A percentile compares a stretch with the other conserved stretches of the same genome.
Conservation (phyloP, 2,329 filamentous ascomycete genomes). For the Lecanoromycetidae sp. region DNA sequence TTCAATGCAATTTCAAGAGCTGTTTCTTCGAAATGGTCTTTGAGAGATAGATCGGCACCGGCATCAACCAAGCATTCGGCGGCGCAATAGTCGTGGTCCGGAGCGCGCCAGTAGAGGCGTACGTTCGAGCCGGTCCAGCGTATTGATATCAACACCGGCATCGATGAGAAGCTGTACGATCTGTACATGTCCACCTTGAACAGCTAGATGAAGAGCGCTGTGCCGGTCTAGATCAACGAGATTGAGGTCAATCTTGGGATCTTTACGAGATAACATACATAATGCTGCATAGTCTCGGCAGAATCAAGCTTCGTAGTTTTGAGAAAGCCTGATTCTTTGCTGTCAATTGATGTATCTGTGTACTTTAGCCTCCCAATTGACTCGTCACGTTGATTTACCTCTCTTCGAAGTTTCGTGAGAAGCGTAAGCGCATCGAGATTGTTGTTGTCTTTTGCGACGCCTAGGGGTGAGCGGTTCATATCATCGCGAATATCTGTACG, state of each 20-base stretch:
- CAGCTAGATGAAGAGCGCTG: constrained; percentile 11
- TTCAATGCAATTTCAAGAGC: background rate
- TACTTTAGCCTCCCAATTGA: constrained; percentile 2
- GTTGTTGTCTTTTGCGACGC: constrained; percentile 11
- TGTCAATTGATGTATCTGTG: background rate
- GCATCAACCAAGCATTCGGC: constrained; percentile 5
- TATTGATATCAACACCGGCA: constrained; percentile 6
- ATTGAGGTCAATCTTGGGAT: constrained; percentile 5
- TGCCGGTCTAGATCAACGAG: constrained; percentile 8
- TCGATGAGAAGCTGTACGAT: constrained; percentile 4
- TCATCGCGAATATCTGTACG: constrained; percentile 11
- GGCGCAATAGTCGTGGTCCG: constrained; percentile 2
- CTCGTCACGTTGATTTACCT: constrained; percentile 3
- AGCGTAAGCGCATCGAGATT: constrained; percentile 11
- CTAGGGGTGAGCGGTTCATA: constrained; percentile 8
- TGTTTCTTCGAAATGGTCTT: constrained; percentile 9
- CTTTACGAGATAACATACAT: constrained; percentile 1
- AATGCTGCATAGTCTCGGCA: constrained; percentile 2
- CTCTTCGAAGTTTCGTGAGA: constrained; percentile 3
- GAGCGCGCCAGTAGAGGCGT: constrained; percentile 4
- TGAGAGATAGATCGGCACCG: background rate
- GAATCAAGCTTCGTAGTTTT: constrained; percentile 8
- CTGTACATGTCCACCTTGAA: background rate
- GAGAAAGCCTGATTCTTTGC: constrained; percentile 2
- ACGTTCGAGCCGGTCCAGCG: constrained; percentile 4